These are phyloP conservation scores for Gentiana dahurica DNA, from an alignment of 257 asterid species.

Conservation along the genomic window DNA sequence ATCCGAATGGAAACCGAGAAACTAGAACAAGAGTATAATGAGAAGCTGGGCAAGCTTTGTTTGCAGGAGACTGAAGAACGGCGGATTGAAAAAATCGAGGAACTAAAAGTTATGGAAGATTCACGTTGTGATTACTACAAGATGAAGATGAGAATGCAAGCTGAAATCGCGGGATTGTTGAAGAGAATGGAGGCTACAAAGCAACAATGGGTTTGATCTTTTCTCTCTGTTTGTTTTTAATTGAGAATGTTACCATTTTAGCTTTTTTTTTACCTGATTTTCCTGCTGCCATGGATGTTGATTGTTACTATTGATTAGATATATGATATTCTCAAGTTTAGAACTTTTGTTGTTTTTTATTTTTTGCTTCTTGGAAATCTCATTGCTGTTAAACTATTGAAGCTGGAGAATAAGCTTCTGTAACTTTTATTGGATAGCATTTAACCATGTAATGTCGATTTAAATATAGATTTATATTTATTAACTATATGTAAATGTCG, in stretches of 20 bases:
- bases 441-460: no score
- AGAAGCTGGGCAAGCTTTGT: slow-evolving; percentile 44
- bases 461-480: no score
- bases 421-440: no score
- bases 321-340: slow-evolving; percentile 1
- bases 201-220: slow-evolving; percentile 47
- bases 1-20: slow-evolving; percentile 45
- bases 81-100: slow-evolving; percentile 52
- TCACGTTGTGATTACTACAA: slow-evolving; percentile 67
- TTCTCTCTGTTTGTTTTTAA: slow-evolving; percentile 1
- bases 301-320: background rate
- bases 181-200: slow-evolving; percentile 89
- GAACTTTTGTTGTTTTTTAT: background rate
- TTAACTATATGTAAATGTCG: no score
- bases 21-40: slow-evolving; percentile 52
- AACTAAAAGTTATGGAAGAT: slow-evolving; percentile 61
- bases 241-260: slow-evolving; percentile 4
- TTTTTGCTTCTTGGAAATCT: no score
- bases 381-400: no score
- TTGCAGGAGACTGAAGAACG: slow-evolving; percentile 70
- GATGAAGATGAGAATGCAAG: slow-evolving; percentile 86
- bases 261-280: background rate
- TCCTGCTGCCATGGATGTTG: background rate
- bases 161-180: slow-evolving; percentile 77
- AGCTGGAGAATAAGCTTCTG: no score